Base-by-base conservation (phyloP, 1,284 basidiomycete species). In the Cystobasidium slooffiae region DNA sequence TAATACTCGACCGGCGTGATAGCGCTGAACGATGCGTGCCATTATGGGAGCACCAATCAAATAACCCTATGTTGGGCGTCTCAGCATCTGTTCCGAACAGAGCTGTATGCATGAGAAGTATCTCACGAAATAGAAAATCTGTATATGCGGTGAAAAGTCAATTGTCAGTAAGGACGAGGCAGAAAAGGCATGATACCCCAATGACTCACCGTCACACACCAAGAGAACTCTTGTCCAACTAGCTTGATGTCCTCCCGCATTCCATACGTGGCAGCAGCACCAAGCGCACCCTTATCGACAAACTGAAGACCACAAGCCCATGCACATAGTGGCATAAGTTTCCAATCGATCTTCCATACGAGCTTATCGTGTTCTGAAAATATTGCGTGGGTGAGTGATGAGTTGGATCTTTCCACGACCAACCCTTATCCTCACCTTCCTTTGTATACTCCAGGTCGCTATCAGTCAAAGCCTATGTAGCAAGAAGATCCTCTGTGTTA, bases 121-220 rank as follows among this genome's bases (percentile, higher is more conserved):
- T n/a, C n/a, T n/a, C n/a, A n/a, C n/a, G n/a, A n/a, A n/a, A n/a
- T n/a, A n/a, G n/a, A n/a, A n/a, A n/a, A n/a, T n/a, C n/a, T n/a
- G n/a, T n/a, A n/a, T n/a, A n/a, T n/a, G n/a, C n/a, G n/a, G n/a
- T n/a, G n/a, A n/a, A n/a, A n/a, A n/a, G n/a, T n/a, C n/a, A n/a
- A n/a, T n/a, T n/a, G n/a, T n/a, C n/a, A n/a, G n/a, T n/a, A n/a
- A n/a, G n/a, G n/a, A n/a, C n/a, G n/a, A n/a, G n/a, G n/a, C n/a
- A n/a, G n/a, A n/a, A n/a, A n/a, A n/a, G n/a, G n/a, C n/a, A n/a
- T n/a, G n/a, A n/a, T n/a, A n/a, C n/a, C n/a, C n/a, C n/a, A n/a
- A n/a, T n/a, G n/a, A n/a, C n/a, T n/a, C n/a, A n/a, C n/a, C n/a
- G 62, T 65, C 3, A 49, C 62, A 52, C 62, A 49, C 44, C 62